Base-by-base conservation (phyloP, 2,329 filamentous ascomycete species). In the Colletotrichum siamense region DNA sequence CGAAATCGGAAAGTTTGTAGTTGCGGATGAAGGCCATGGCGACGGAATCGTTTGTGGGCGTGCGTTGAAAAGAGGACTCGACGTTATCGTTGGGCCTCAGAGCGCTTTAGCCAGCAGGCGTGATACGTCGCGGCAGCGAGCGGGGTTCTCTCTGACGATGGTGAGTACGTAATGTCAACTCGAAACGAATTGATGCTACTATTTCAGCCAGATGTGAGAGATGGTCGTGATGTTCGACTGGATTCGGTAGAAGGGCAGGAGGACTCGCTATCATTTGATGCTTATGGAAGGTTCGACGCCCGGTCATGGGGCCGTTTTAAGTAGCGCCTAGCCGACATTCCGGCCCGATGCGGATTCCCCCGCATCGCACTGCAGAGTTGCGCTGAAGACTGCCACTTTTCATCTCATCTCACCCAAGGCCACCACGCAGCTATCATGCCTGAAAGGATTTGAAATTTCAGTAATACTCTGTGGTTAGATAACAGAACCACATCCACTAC, bases 11-110 rank as follows among this genome's bases (percentile, higher is more conserved):
- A 8, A 82, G 74, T 73, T 82, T 77, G 71, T 87, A 88, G 4
- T 81, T 83, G 69, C 88, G 84, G 67, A 89, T 88, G 79, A 87
- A 88, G 5, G 87, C 86, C 87, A 89, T 89, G 61, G 52, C 39
- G 9, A 9, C 26, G 15, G n/a, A 30, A 5, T 1, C 1, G 16
- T 18, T 32, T 22, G n/a, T 52, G 3, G 6, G 44, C n/a, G 10
- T 52, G n/a, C n/a, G n/a, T 22, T 22, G 44, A 13, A 13, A 8
- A 52, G 44, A 52, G 44, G n/a, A 5, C 44, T 52, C n/a, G 44
- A 22, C 44, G 44, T 49, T 49, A 49, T 49, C n/a, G 44, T 4
- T 52, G 44, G 44, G 10, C 10, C 3, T 22, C 44, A 13, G 2
- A 52, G 44, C n/a, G n/a, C 6, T 8, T 22, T 4, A 52, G n/a